These are phyloP conservation scores for Spencermartinsiella europaea DNA, from an alignment of 805 yeast genomes.

Conservation along the genomic window DNA sequence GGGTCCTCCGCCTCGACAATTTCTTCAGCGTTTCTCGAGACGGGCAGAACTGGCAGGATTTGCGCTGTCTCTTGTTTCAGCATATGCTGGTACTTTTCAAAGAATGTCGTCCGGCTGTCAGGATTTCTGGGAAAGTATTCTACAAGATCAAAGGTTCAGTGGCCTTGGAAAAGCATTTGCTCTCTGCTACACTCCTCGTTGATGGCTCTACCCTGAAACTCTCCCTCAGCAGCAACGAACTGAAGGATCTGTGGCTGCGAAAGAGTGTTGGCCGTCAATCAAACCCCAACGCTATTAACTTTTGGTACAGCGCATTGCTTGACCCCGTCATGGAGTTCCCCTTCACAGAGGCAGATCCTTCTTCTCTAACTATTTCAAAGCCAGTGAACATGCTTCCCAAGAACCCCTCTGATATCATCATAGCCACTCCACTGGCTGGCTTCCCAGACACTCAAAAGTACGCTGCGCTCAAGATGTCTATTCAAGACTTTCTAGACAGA, in stretches of 20 bases:
- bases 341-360: background rate
- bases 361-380: background rate
- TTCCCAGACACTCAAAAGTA: constrained; percentile 5
- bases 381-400: background rate
- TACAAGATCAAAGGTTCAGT: constrained; percentile 13
- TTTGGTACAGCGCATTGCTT: constrained; percentile 16
- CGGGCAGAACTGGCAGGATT: constrained; percentile 14
- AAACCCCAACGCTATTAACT: constrained; percentile 2
- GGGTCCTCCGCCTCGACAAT: constrained; percentile 12
- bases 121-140: background rate
- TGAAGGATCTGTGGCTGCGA: constrained; percentile 13
- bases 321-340: constrained; percentile 9
- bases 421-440: constrained; percentile 15
- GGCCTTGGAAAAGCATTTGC: constrained; percentile 12
- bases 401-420: constrained; percentile 13
- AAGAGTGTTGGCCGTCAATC: background rate
- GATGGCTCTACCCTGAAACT: constrained; percentile 7
- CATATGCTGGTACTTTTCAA: constrained; percentile 11
- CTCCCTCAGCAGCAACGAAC: constrained; percentile 2
- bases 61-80: constrained; percentile 16
- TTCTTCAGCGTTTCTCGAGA: constrained; percentile 14
- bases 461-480: constrained; percentile 1
- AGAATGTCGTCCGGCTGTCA: background rate
- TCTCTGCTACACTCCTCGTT: constrained; percentile 1
- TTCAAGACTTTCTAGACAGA: constrained; percentile 4